These are phyloP conservation scores for Dalbergia cochinchinensis DNA, from an alignment of 306 rosid genomes.

Conservation along the genomic window DNA sequence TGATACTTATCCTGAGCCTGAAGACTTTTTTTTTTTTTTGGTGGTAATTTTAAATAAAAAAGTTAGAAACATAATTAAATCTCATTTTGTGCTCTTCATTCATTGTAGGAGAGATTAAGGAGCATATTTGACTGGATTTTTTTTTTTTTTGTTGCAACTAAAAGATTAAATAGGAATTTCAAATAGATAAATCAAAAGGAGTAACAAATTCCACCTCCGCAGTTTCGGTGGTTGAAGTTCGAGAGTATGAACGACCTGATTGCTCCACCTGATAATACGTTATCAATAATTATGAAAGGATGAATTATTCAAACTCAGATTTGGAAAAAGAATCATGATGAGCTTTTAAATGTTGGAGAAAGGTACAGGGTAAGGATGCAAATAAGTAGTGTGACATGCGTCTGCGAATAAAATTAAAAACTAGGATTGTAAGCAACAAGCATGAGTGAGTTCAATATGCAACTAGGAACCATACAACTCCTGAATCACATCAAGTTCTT, in stretches of 20 bases:
- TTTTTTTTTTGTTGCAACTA: constrained; percentile 21
- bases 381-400: constrained; percentile 23
- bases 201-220: constrained; percentile 59
- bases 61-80: constrained; percentile 31
- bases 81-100: background rate
- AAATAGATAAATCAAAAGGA: constrained; percentile 42
- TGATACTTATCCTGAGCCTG: constrained; percentile 27
- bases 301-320: constrained; percentile 21
- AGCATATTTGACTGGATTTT: constrained; percentile 1
- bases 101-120: constrained; percentile 8
- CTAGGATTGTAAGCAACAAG: constrained; percentile 4
- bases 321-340: background rate
- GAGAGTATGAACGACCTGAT: constrained; percentile 53
- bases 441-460: constrained; percentile 28
- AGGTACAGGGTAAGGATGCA: constrained; percentile 18
- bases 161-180: constrained; percentile 33
- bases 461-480: constrained; percentile 34
- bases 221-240: constrained; percentile 56
- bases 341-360: constrained; percentile 13
- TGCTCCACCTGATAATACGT: constrained; percentile 68
- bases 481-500: constrained; percentile 33
- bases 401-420: constrained; percentile 9
- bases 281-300: constrained; percentile 30
- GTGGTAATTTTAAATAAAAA: background rate
- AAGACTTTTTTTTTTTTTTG: background rate